A percentile compares a stretch with the other conserved stretches of the same genome.
Conservation (phyloP, 2,329 filamentous ascomycete genomes). For the Ophiostoma novo-ulmi region DNA sequence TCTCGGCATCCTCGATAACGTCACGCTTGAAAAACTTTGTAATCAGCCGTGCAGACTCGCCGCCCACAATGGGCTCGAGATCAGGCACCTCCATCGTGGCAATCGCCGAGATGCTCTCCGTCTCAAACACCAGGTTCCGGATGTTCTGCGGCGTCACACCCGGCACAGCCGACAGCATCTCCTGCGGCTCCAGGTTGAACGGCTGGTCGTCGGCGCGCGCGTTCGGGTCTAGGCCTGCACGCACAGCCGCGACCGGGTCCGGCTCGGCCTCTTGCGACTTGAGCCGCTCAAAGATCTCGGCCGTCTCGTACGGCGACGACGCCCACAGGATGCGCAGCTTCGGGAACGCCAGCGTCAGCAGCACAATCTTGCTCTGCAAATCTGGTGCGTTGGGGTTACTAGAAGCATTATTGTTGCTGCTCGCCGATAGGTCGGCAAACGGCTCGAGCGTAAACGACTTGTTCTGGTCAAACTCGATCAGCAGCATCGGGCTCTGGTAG, state of each 20-base stretch:
- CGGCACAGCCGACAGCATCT: conserved; percentile 81
- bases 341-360: conserved; percentile 88
- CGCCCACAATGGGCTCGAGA: conserved; percentile 69
- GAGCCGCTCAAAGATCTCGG: conserved; percentile 90
- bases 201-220: conserved; percentile 58
- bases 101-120: conserved; percentile 72
- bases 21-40: conserved; percentile 72
- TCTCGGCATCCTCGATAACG: conserved; percentile 45
- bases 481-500: conserved; percentile 82
- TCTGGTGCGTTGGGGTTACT: conserved; percentile 59
- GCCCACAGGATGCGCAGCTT: conserved; percentile 90
- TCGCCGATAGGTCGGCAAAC: conserved; percentile 55
- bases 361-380: conserved; percentile 83
- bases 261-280: conserved; percentile 88
- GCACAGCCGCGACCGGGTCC: conserved; percentile 80
- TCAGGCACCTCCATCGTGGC: conserved; percentile 78
- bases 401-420: conserved; percentile 34
- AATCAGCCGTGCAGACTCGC: conserved; percentile 70
- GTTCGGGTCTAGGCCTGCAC: conserved; percentile 67
- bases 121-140: conserved; percentile 63
- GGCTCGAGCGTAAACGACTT: conserved; percentile 94
- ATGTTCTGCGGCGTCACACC: conserved; percentile 78
- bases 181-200: conserved; percentile 81
- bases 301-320: conserved; percentile 87
- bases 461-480: conserved; percentile 97